These are phyloP conservation scores for Apiospora kogelbergensis DNA, from an alignment of 2,329 filamentous ascomycete genomes.

Conservation along the genomic window DNA sequence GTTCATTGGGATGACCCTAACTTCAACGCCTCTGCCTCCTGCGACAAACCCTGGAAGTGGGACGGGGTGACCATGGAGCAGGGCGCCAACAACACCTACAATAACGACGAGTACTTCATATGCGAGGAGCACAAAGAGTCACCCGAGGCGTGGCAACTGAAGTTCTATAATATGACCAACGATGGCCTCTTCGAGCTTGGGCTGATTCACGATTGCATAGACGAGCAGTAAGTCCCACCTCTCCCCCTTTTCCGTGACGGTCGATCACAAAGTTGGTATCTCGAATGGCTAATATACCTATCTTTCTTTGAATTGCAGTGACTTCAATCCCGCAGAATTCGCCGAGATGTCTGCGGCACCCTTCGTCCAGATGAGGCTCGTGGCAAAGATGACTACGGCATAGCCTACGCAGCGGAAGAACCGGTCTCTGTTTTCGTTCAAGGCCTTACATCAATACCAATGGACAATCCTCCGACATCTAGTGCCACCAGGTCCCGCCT, in stretches of 20 bases:
- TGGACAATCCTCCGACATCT: background rate
- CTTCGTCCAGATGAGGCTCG: slow-evolving; percentile 10
- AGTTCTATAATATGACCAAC: background rate
- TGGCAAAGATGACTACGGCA: slow-evolving; percentile 7
- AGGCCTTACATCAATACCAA: background rate
- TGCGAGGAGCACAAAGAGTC: slow-evolving; percentile 10
- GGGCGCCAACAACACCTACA: slow-evolving; percentile 28
- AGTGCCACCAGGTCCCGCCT: background rate
- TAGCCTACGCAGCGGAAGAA: background rate
- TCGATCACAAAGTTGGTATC: background rate
- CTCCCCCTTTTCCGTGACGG: background rate
- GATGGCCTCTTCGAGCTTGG: slow-evolving; percentile 13
- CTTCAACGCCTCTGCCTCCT: slow-evolving; percentile 15
- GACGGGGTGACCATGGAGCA: slow-evolving; percentile 20
- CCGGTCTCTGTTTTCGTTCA: slow-evolving; percentile 11
- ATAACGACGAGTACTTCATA: slow-evolving; percentile 9
- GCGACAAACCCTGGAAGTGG: slow-evolving; percentile 24
- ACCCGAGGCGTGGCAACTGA: slow-evolving; percentile 13
- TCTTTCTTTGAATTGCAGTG: background rate
- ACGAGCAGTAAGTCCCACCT: slow-evolving; percentile 9
- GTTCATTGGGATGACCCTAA: slow-evolving; percentile 15
- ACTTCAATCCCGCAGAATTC: background rate
- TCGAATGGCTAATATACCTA: background rate
- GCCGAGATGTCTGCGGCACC: slow-evolving; percentile 10
- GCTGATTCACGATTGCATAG: slow-evolving; percentile 6